Percentiles rank a stretch among this genome's conserved stretches.
phyloP scores from a whole-genome alignment of 2,329 filamentous ascomycete species.

The Myriosclerotinia duriaeana region DNA sequence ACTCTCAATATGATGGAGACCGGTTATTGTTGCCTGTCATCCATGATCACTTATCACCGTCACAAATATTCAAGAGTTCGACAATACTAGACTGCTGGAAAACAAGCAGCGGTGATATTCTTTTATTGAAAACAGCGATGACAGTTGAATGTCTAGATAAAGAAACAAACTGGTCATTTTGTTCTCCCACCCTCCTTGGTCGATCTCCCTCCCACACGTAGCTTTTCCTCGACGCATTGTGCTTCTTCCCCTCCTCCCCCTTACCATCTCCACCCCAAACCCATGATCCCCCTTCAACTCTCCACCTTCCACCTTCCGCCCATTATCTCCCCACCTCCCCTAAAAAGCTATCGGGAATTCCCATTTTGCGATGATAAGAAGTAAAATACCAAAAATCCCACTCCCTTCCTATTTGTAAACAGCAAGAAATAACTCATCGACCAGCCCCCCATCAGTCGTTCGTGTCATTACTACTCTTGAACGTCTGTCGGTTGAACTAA shows the following conservation, averaged over 20 bases:
- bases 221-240: neutral
- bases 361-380: neutral
- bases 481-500: constrained; percentile 14
- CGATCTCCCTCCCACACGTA: neutral
- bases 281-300: too few species aligned
- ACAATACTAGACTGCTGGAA: neutral
- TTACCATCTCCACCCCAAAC: neutral
- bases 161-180: neutral
- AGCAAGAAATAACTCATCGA: constrained; percentile 16
- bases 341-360: neutral
- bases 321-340: neutral
- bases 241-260: neutral
- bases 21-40: neutral
- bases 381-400: constrained; percentile 1
- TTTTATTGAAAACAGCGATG: neutral
- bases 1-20: too few species aligned
- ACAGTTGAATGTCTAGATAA: neutral
- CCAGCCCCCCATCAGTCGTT: constrained; percentile 12
- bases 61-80: neutral
- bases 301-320: neutral
- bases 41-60: too few species aligned
- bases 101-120: neutral
- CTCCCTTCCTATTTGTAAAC: neutral
- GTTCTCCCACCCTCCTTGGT: neutral
- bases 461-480: constrained; percentile 20